These are phyloP conservation scores for Solanum commersonii DNA, from an alignment of 257 asterid genomes.

Conservation along the genomic window DNA sequence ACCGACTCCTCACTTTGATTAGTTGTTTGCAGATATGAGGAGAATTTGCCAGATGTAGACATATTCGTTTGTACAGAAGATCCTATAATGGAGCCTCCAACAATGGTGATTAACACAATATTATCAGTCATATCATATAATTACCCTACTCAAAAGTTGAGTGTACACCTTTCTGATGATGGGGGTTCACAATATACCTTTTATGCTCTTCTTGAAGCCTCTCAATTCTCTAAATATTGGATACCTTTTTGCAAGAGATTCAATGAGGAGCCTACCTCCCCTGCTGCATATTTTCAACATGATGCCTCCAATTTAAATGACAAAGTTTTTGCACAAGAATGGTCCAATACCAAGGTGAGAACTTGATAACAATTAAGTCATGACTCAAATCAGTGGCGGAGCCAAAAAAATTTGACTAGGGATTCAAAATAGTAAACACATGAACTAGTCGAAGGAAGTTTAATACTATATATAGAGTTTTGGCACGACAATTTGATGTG, in stretches of 20 bases:
- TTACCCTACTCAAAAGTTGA: slow-evolving; percentile 34
- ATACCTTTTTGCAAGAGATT: slow-evolving; percentile 45
- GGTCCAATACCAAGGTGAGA: slow-evolving; percentile 29
- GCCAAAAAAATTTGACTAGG: not conserved
- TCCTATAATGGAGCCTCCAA: slow-evolving; percentile 43
- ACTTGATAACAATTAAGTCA: not conserved
- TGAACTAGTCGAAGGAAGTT: not conserved
- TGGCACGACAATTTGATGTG: not conserved
- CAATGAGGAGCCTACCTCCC: slow-evolving; percentile 41
- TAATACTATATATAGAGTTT: no score
- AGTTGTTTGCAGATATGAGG: slow-evolving; percentile 15
- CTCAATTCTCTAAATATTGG: slow-evolving; percentile 33
- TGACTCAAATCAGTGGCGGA: not conserved
- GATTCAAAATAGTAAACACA: not conserved
- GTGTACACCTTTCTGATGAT: slow-evolving; percentile 49
- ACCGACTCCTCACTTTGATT: rapidly evolving
- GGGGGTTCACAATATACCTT: slow-evolving; percentile 45
- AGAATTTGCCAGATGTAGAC: slow-evolving; percentile 32
- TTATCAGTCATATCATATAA: slow-evolving; percentile 38
- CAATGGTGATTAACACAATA: slow-evolving; percentile 31
- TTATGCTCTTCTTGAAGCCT: slow-evolving; percentile 46
- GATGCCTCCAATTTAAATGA: not conserved
- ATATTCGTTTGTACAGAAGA: slow-evolving; percentile 53
- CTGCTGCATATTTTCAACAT: slow-evolving; percentile 25
- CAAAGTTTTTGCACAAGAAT: slow-evolving; percentile 13